Conservation (phyloP, 2,329 filamentous ascomycete species). For the Dothistroma septosporum region DNA sequence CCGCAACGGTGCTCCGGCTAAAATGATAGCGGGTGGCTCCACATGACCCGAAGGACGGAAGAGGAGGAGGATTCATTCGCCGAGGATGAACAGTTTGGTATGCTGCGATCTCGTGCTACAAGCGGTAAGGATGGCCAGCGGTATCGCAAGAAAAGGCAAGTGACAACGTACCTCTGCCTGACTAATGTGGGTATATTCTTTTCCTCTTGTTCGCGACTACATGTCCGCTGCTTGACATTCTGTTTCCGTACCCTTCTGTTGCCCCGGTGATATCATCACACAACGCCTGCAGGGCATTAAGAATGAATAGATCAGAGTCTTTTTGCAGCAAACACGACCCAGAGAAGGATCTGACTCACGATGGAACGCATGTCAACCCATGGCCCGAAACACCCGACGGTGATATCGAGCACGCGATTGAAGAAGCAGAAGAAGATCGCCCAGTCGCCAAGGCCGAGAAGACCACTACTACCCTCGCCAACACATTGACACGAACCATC, state of each 20-base stretch:
- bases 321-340: not conserved
- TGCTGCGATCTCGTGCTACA: not conserved
- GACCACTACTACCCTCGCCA: not conserved
- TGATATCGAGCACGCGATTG: slow-evolving; percentile 19
- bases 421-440: slow-evolving; percentile 16
- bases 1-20: not conserved
- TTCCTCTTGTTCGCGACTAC: not conserved
- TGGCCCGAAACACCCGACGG: slow-evolving; percentile 23
- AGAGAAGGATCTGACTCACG: not conserved
- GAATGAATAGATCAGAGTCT: not conserved
- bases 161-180: not conserved
- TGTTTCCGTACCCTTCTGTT: not conserved
- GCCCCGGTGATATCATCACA: not conserved
- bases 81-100: not conserved
- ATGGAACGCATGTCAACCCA: slow-evolving; percentile 7
- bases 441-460: slow-evolving; percentile 3
- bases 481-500: slow-evolving; percentile 22
- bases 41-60: not conserved
- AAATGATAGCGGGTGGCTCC: not conserved
- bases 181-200: not conserved
- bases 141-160: not conserved
- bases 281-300: not conserved
- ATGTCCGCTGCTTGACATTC: not conserved
- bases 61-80: not conserved
- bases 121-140: slow-evolving; percentile 1